Conservation (phyloP, 176 grass and related monocot species). For the Eragrostis nindensis region DNA sequence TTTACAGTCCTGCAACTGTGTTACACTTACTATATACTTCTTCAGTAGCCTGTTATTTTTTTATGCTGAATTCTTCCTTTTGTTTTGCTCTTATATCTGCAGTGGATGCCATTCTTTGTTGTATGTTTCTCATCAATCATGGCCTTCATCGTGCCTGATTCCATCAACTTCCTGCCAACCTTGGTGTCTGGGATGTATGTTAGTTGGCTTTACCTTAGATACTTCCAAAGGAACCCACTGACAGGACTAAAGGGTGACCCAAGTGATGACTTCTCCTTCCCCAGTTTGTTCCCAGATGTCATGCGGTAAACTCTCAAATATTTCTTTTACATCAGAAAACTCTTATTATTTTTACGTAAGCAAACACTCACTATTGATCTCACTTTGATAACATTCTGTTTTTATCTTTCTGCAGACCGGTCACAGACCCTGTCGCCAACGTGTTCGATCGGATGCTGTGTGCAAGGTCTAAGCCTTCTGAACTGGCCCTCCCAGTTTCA, state of each 20-base stretch:
- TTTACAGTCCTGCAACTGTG: slow-evolving; percentile 1
- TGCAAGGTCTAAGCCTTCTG: slow-evolving; percentile 70
- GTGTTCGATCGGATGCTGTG: slow-evolving; percentile 74
- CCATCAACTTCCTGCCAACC: slow-evolving; percentile 92
- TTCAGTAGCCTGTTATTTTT: slow-evolving; percentile 6
- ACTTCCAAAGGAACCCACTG: slow-evolving; percentile 89
- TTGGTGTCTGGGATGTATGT: slow-evolving; percentile 91
- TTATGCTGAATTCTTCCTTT: slow-evolving; percentile 1
- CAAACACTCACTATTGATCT: neutral
- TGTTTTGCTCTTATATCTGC: slow-evolving; percentile 24
- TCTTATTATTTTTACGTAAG: neutral
- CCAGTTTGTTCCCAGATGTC: slow-evolving; percentile 93
- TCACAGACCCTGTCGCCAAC: slow-evolving; percentile 86
- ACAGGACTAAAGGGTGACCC: slow-evolving; percentile 94
- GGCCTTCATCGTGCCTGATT: slow-evolving; percentile 86
- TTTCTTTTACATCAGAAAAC: neutral
- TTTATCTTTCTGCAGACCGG: slow-evolving; percentile 57
- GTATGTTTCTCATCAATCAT: slow-evolving; percentile 78
- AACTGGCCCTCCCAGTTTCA: slow-evolving; percentile 69
- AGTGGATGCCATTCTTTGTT: slow-evolving; percentile 98
- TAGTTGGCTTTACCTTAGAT: slow-evolving; percentile 97
- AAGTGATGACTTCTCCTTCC: slow-evolving; percentile 96
- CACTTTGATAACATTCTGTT: slow-evolving; percentile 1
- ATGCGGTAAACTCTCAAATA: slow-evolving; percentile 59
- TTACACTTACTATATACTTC: neutral